Conservation (phyloP, 164 flowering plant genomes). For the Vitis vinifera region ASM3070453v1 NC_081814.1:9721501-9722000, state of each 20-base stretch:
- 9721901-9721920: too few relatives aligned
- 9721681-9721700: too few relatives aligned
- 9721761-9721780: background rate
- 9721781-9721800: background rate
- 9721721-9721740: background rate
- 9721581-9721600: background rate
- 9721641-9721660: background rate
- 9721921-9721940: too few relatives aligned
- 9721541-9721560: background rate
- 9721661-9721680: background rate
- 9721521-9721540: too few relatives aligned
- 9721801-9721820: too few relatives aligned
- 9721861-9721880: background rate
- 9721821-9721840: background rate
- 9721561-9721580: background rate
- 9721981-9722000: too few relatives aligned
- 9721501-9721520: too few relatives aligned
- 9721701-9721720: background rate
- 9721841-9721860: background rate
- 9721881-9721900: too few relatives aligned
- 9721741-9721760: background rate
- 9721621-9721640: background rate
- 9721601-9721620: background rate
- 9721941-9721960: too few relatives aligned
- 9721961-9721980: too few relatives aligned